phyloP scores from a whole-genome alignment of 352 stramenopile genomes.

The Aphanomyces astaci region DNA sequence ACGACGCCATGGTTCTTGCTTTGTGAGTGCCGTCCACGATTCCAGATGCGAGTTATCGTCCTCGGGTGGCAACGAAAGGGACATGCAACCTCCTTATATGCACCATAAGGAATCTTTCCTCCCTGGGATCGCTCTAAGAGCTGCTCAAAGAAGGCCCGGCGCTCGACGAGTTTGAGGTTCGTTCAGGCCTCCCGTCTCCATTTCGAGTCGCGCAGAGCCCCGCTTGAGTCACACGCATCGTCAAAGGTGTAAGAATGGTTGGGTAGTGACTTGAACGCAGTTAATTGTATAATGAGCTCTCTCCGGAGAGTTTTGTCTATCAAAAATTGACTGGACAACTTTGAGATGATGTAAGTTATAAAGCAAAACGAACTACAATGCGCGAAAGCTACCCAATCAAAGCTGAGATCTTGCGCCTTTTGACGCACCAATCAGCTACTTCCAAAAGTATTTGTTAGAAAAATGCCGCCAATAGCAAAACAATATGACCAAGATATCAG shows the following conservation, averaged over 20 bases:
- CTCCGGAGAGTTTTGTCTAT: not conserved
- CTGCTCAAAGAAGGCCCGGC: not conserved
- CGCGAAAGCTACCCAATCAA: not conserved
- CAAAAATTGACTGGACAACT: not conserved
- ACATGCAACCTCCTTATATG: no score
- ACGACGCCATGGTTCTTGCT: not conserved
- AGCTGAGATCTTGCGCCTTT: not conserved
- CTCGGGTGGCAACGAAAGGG: not conserved
- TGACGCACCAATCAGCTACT: not conserved
- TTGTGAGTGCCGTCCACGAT: not conserved
- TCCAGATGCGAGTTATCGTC: not conserved
- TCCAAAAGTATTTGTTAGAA: not conserved
- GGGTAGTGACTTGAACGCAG: no score
- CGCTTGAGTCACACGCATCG: not conserved
- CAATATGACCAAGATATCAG: not conserved
- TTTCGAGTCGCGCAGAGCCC: not conserved
- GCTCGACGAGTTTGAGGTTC: not conserved
- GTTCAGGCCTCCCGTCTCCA: not conserved
- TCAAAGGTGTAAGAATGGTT: not conserved
- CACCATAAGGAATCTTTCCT: no score
- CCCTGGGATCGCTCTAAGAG: no score
- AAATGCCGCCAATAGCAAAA: not conserved
- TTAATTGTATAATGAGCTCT: no score
- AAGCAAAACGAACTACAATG: not conserved
- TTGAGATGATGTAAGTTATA: not conserved